These are phyloP conservation scores for Ensete ventricosum DNA, from an alignment of 176 grass and related monocot species.

Conservation along the genomic window DNA sequence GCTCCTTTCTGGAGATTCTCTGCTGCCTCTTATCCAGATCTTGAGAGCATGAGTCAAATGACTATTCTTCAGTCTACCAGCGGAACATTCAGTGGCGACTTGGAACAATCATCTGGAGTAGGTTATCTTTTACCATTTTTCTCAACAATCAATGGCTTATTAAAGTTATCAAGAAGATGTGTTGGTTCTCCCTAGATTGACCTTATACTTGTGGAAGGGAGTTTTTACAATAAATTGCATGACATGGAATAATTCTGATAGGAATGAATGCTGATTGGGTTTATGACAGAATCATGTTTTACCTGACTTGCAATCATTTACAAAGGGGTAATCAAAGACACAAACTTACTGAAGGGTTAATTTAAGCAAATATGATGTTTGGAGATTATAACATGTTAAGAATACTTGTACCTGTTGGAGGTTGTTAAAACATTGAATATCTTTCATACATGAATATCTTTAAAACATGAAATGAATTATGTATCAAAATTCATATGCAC, in stretches of 20 bases:
- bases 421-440: too few species aligned
- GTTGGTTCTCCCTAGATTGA: neutral
- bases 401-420: too few species aligned
- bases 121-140: constrained; percentile 15
- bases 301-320: neutral
- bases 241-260: neutral
- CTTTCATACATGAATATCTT: too few species aligned
- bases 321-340: too few species aligned
- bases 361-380: too few species aligned
- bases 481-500: too few species aligned
- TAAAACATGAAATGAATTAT: too few species aligned
- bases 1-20: constrained; percentile 98
- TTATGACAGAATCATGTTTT: neutral
- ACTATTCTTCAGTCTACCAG: constrained; percentile 42
- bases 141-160: neutral
- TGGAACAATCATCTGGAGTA: constrained; percentile 47
- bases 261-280: neutral
- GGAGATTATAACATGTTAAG: too few species aligned
- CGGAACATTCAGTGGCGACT: constrained; percentile 27
- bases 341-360: too few species aligned
- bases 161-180: neutral
- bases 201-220: too few species aligned
- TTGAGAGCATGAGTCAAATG: constrained; percentile 34
- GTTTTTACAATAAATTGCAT: too few species aligned
- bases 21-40: constrained; percentile 84